These are phyloP conservation scores for Dryas alaskensis DNA, from an alignment of 306 rosid species.

Conservation along the genomic window DNA sequence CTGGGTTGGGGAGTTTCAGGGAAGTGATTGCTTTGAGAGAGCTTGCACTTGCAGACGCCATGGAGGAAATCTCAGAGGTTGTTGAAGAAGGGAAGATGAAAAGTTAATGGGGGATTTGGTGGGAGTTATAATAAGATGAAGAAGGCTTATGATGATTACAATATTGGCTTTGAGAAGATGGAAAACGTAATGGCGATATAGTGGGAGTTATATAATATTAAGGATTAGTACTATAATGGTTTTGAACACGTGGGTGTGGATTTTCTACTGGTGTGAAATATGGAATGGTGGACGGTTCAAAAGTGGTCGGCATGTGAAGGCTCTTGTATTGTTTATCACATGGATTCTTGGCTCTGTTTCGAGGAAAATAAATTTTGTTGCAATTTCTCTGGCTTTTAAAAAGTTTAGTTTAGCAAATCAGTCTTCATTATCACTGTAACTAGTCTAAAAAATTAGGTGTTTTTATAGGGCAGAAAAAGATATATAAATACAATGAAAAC, in stretches of 20 bases:
- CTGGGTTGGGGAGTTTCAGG: constrained; percentile 25
- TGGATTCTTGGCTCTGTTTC: not conserved
- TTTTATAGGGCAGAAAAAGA: too few species aligned
- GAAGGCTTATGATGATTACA: too few species aligned
- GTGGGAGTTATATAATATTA: constrained; percentile 23
- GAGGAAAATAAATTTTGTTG: too few species aligned
- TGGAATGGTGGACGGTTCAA: constrained; percentile 15
- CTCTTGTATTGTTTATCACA: not conserved
- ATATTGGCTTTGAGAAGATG: too few species aligned
- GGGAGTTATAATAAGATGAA: not conserved
- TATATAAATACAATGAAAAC: too few species aligned
- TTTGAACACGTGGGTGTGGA: constrained; percentile 29
- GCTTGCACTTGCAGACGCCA: constrained; percentile 51
- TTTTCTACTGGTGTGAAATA: not conserved
- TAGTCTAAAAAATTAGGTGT: too few species aligned
- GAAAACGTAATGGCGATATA: not conserved
- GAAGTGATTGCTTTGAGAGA: constrained; percentile 45
- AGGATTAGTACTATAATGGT: not conserved
- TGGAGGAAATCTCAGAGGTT: constrained; percentile 17
- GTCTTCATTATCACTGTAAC: too few species aligned
- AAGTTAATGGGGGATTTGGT: not conserved
- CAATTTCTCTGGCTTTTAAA: too few species aligned
- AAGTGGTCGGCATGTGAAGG: not conserved
- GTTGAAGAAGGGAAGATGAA: not conserved
- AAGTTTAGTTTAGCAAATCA: too few species aligned